Base-by-base conservation (phyloP, 768 basidiomycete genomes). In the Candolleomyces aberdarensis region DNA sequence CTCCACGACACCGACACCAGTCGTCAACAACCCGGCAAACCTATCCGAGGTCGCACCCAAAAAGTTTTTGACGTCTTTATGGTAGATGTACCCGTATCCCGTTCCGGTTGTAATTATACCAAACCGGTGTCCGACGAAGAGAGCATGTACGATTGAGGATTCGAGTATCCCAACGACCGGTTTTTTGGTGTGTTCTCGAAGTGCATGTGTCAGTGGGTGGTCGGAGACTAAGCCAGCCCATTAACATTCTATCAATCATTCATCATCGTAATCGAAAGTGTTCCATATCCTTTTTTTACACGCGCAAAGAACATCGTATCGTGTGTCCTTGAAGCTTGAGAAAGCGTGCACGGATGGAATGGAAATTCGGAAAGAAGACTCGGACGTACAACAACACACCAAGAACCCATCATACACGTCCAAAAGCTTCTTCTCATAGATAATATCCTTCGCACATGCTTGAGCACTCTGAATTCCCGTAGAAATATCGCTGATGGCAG, bases 51-150 rank as follows among this genome's bases (percentile, higher is more conserved):
- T 62, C 1, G 69, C 74, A 4, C 75, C 76, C 19, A 77, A 58
- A 53, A 78, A 73, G 22, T 70, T 66, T 49, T 70, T 66, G 31
- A 76, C 72, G 54, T 73, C 77, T 29, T 65, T 70, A 64, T 71
- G 66, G 29, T 72, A 69, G 57, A 70, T 64, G 62, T 74, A 74
- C 53, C 68, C 70, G 64, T 74, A 74, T 32, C 71, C 75, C 17
- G 66, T 62, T 20, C 77, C 77, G 1, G 76, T 75, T 11, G 74
- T 71, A 52, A 76, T 66, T 36, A 76, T 76, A 8, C 75, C 75
- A 57, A 78, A 76, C n/a, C 75, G 73, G 20, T 69, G 57, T 3
- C 74, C 75, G n/a, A 72, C 64, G 50, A 76, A 64, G 8, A 76
- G 64, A 6, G 74, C 66, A 15, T 74, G 76, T 15, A 69, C 61